Evolutionary conservation across 2,329 filamentous ascomycete genomes (phyloP), one percentile per base, ranked within the genome.

Genomic region (Cytospora chrysosperma): DNA sequence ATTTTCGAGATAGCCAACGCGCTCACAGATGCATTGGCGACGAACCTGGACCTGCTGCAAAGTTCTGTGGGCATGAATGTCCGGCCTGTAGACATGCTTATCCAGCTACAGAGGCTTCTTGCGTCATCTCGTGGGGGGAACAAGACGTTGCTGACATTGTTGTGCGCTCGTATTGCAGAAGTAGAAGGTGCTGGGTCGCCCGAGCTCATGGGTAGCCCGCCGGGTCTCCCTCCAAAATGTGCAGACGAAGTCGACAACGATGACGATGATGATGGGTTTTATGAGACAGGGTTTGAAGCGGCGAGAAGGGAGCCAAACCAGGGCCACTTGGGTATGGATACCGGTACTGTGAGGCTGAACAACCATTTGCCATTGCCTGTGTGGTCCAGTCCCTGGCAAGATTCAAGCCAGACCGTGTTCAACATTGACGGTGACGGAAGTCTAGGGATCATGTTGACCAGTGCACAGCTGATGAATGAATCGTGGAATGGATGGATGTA

Each of bases 1-100:
- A 79, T 79, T 2, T 81, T 76, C 56, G 78, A 81, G 63, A 81
- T 81, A 52, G 79, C 79, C 1, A 78, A 74, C 13, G 77, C 78
- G 0, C 77, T 81, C 0, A 74, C 75, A 21, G 79, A 81, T 28
- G 75, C 75, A 1, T 70, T 78, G 53, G 69, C 73, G 66, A 61
- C 57, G 27, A 59, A 74, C 27, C 63, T 70, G 61, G 63, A 69
- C 58, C 59, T 60, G 7, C 61, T 67, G 9, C 12, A 60, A 43
- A 50, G 56, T 62, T 49, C 63, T 47, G 40, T 66, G 40, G 57
- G 51, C 24, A 51, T 64, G 12, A 54, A 50, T 34, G 69, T 72
- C 15, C 71, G 71, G 15, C 73, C 77, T 0, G 70, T 70, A 2
- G 73, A 75, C 15, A 74, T 80, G 13, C 70, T 81, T 1, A 64